phyloP scores from a whole-genome alignment of 805 yeast genomes.

The Yarrowia porcina region DNA sequence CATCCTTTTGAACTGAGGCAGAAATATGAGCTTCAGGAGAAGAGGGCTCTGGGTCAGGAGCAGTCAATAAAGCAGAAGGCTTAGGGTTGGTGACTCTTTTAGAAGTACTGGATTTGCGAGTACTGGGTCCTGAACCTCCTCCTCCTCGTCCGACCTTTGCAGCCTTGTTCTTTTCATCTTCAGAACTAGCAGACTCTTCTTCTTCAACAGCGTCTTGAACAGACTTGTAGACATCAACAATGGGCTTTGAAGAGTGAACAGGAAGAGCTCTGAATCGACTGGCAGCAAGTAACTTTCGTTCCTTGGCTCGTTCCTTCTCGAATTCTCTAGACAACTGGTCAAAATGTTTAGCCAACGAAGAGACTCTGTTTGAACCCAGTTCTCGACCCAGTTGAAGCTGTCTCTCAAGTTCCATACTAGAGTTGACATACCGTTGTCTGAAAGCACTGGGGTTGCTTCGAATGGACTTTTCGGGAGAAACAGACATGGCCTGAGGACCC shows the following conservation, averaged over 20 bases:
- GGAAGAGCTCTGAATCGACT: constrained; percentile 67
- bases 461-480: constrained; percentile 6
- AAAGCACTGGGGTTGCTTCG: background rate
- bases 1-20: constrained; percentile 1
- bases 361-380: constrained; percentile 32
- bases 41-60: constrained; percentile 22
- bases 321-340: constrained; percentile 81
- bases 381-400: constrained; percentile 29
- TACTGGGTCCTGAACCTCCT: background rate
- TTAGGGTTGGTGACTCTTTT: background rate
- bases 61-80: background rate
- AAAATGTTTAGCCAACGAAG: constrained; percentile 56
- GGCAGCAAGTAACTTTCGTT: constrained; percentile 58
- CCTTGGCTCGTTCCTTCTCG: constrained; percentile 79
- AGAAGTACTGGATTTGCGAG: background rate
- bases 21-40: constrained; percentile 19
- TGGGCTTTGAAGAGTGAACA: constrained; percentile 72
- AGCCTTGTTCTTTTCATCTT: background rate
- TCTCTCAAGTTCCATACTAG: constrained; percentile 31
- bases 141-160: background rate
- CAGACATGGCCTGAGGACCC: constrained; percentile 11
- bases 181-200: constrained; percentile 32
- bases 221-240: constrained; percentile 84
- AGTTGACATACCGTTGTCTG: constrained; percentile 10
- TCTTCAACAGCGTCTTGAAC: constrained; percentile 83